Base-by-base conservation (phyloP, 306 rosid species). In the Mimosa pudica region DNA sequence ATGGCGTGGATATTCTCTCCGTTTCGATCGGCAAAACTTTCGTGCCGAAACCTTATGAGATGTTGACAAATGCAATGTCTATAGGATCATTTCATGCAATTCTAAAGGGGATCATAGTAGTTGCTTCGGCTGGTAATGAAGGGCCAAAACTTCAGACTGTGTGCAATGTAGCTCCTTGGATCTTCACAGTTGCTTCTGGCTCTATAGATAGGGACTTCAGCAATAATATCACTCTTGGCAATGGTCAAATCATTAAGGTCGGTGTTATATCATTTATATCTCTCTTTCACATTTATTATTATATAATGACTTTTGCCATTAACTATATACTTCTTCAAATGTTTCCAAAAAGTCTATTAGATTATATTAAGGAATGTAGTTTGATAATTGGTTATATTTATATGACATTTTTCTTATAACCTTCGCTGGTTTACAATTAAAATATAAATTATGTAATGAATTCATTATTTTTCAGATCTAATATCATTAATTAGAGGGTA, bases 41-140 rank as follows among this genome's bases (percentile, higher is more conserved):
- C 4, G 8, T 5, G 4, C 4, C 79, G 0, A 1, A 61, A 10
- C 17, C 32, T 1, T 7, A 3, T 3, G 86, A 78, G 0, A 81
- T 85, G 73, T 83, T 74, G 3, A 24, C 76, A 0, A 90, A 88
- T 68, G 84, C 65, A 32, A 44, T 80, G 1, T 76, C 93, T 0
- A 86, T 91, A 4, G 92, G 93, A 7, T 70, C 93, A 8, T 93
- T 91, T 68, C 94, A 89, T 79, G 97, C 97, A 1, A 69, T 85
- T 63, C 9, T 84, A 9, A 69, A 65, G 4, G 88, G 89, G 5
- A 79, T 93, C 10, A 17, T 82, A 0, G 82, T 91, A 0, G 89
- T 93, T 58, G 60, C 84, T 24, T 13, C 70, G 0, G 70, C 71
- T 2, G 71, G 71, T 67, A 67, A 67, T 17, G 14, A 41, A 0